Base-by-base conservation (phyloP, 805 yeast species). In the Wickerhamomyces ciferrii region DNA sequence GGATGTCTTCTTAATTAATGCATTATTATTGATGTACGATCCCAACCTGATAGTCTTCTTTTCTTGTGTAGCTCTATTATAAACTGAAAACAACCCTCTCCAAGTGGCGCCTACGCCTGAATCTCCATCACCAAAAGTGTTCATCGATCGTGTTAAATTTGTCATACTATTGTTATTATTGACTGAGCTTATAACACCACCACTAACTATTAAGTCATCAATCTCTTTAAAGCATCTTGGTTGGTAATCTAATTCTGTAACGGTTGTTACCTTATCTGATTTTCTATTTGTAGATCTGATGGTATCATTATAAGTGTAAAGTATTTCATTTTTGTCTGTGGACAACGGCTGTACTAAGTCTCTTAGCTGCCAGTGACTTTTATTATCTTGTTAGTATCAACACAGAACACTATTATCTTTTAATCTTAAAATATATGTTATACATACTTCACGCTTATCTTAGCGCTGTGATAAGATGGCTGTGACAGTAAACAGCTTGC, bases 1-100 rank as follows among this genome's bases (percentile, higher is more conserved):
- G 4, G 76, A 59, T 14, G 62, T 50, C 46, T 70, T 73, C 57
- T 76, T 68, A 24, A 84, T 57, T 0, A 81, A 66, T 25, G 89
- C 95, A 42, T 87, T 79, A 63, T 90, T 90, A 63, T 89, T 90
- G 55, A 91, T 89, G 66, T 83, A 79, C 31, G 85, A 85, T 0
- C 97, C 97, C 44, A 89, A 66, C 44, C 77, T 77, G 24, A 78
- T 71, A 2, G 83, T 76, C 40, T 71, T 65, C 6, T 73, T 66
- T 7, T 64, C 59, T n/a, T 71, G 71, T 11, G 78, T 72, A 5
- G 70, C 70, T 21, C 78, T 75, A 48, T 78, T 75, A 59, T 75
- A 72, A 42, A 84, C 66, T 2, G 85, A 75, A 48, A 83, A 78
- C 37, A 81, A 71, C 0, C 96, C 96, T 53, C 81, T 80, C 66